phyloP scores from a whole-genome alignment of 1,284 basidiomycete genomes.

The Limonomyces culmigenus region DNA sequence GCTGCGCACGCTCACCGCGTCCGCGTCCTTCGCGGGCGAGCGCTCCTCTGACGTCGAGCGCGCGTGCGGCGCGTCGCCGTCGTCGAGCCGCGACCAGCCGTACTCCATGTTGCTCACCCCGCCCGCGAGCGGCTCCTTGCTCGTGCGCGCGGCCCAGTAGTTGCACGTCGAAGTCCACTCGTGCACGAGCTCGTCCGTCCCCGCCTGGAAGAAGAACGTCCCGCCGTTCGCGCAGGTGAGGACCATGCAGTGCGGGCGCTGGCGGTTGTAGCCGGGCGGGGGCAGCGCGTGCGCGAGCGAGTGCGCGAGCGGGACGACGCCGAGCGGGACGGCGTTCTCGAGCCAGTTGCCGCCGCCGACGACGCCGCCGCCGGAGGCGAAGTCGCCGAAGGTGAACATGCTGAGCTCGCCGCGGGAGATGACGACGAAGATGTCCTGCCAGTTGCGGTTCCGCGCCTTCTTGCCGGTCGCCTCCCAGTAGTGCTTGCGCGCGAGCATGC shows the following conservation, averaged over 20 bases:
- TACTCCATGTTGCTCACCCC: slow-evolving; percentile 99
- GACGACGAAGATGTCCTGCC: slow-evolving; percentile 92
- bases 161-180: slow-evolving; percentile 99
- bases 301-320: slow-evolving; percentile 72
- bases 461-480: slow-evolving; percentile 82
- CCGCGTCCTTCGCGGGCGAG: slow-evolving; percentile 18
- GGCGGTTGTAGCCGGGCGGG: slow-evolving; percentile 79
- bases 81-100: slow-evolving; percentile 77
- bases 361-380: slow-evolving; percentile 36
- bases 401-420: slow-evolving; percentile 85
- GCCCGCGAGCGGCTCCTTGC: slow-evolving; percentile 85
- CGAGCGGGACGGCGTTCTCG: slow-evolving; percentile 77
- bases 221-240: slow-evolving; percentile 78
- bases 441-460: slow-evolving; percentile 70
- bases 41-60: slow-evolving; percentile 45
- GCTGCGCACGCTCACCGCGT: slow-evolving; percentile 54
- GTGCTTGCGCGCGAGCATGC: slow-evolving; percentile 84
- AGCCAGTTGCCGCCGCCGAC: slow-evolving; percentile 97
- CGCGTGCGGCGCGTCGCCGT: slow-evolving; percentile 25
- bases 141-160: slow-evolving; percentile 91
- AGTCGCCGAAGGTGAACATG: slow-evolving; percentile 86
- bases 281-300: slow-evolving; percentile 79
- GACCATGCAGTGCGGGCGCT: slow-evolving; percentile 91
- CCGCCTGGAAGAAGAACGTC: slow-evolving; percentile 93
- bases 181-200: slow-evolving; percentile 90